Evolutionary conservation across 2,329 filamentous ascomycete genomes (phyloP).

Genomic region (Ceratocystis ficicola): DNA sequence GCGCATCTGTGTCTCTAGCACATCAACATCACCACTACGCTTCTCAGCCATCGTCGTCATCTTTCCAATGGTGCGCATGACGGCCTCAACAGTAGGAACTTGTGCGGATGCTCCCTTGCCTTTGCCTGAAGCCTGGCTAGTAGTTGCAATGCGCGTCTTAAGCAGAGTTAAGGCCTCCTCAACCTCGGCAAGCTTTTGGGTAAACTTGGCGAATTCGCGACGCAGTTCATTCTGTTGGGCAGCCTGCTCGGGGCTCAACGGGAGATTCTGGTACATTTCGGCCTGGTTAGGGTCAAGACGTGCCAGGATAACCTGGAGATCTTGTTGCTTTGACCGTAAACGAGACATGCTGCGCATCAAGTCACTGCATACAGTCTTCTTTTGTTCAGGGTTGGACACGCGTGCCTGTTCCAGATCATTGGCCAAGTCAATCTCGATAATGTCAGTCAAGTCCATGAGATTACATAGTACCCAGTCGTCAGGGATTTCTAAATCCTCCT

Average conservation of each 20-base stretch:
- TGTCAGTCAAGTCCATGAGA: constrained; percentile 52
- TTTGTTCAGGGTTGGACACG: constrained; percentile 55
- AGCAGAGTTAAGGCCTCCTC: constrained; percentile 72
- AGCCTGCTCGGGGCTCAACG: constrained; percentile 72
- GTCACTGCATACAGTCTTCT: constrained; percentile 55
- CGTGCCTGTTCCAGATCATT: constrained; percentile 53
- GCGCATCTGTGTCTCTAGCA: constrained; percentile 76
- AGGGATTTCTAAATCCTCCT: constrained; percentile 55
- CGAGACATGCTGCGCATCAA: constrained; percentile 58
- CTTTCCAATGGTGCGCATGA: constrained; percentile 80
- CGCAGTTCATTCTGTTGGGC: constrained; percentile 75
- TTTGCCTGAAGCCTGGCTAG: constrained; percentile 39
- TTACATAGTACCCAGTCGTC: constrained; percentile 67
- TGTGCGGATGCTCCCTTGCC: constrained; percentile 30
- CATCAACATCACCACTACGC: constrained; percentile 78
- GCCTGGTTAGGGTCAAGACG: constrained; percentile 55
- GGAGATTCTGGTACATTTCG: constrained; percentile 54
- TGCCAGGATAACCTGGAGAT: constrained; percentile 61
- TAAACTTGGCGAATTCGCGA: constrained; percentile 59
- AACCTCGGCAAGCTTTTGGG: constrained; percentile 60
- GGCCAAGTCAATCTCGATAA: constrained; percentile 54
- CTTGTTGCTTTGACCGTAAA: constrained; percentile 62
- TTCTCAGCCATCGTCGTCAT: constrained; percentile 90
- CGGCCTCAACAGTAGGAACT: constrained; percentile 78
- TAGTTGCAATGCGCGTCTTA: constrained; percentile 59